These are phyloP conservation scores for Aureobasidium sp. DNA, from an alignment of 2,329 filamentous ascomycete genomes.

Conservation along the genomic window DNA sequence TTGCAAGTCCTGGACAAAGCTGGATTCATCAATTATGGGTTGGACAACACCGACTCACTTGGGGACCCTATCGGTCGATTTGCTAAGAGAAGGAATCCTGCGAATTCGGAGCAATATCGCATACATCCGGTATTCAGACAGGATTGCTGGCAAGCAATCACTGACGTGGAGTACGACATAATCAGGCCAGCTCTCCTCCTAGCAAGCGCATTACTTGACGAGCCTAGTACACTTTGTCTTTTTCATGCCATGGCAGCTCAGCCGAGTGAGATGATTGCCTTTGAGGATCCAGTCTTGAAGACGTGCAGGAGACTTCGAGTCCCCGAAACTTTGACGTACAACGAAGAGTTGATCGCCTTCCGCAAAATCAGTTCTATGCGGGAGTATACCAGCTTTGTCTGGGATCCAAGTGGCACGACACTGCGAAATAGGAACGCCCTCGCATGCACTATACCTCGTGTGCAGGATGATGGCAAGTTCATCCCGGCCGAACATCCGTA, in stretches of 20 bases:
- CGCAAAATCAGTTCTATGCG: neutral
- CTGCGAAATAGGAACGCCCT: neutral
- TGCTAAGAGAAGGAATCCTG: neutral
- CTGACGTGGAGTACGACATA: neutral
- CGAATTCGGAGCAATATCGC: neutral
- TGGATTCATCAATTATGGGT: neutral
- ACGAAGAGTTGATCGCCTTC: neutral
- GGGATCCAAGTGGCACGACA: neutral
- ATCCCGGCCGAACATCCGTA: neutral
- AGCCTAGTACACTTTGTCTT: neutral
- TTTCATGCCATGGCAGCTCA: neutral
- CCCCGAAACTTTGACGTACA: neutral
- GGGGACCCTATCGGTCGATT: neutral
- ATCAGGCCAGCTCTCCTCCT: neutral
- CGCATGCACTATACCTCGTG: too few species aligned
- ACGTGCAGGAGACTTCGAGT: neutral
- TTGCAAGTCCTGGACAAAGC: neutral
- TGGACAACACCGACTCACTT: too few species aligned
- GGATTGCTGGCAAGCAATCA: neutral
- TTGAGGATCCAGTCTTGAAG: neutral
- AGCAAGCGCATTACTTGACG: neutral
- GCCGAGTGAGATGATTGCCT: neutral
- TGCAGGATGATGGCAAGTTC: too few species aligned
- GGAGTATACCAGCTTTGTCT: neutral
- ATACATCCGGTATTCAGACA: neutral